A percentile compares a stretch with the other conserved stretches of the same genome.
phyloP scores from a whole-genome alignment of 2,329 filamentous ascomycete species.

The Didymella sp. region DNA sequence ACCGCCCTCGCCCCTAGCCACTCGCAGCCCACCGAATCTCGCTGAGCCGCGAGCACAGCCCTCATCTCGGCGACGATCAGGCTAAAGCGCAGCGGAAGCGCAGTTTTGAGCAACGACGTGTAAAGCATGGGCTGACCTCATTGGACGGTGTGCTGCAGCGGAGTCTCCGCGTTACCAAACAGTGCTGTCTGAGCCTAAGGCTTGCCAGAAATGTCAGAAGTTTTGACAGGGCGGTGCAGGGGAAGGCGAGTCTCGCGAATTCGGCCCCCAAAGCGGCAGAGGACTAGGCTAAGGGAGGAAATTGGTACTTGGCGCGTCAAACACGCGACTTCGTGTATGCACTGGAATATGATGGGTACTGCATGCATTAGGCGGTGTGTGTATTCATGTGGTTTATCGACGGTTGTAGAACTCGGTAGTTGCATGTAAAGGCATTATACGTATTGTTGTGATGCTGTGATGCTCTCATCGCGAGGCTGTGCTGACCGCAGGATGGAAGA shows the following conservation, averaged over 20 bases:
- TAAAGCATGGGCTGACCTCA: background rate
- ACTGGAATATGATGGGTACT: background rate
- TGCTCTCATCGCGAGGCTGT: constrained; percentile 23
- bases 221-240: constrained; percentile 23
- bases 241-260: constrained; percentile 27
- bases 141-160: background rate
- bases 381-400: too few relatives aligned
- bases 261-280: constrained; percentile 8
- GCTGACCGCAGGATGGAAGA: constrained; percentile 18
- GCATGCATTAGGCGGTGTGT: too few relatives aligned
- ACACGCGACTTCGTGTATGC: constrained; percentile 1
- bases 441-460: too few relatives aligned
- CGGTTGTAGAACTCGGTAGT: too few relatives aligned
- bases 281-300: constrained; percentile 7
- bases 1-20: constrained; percentile 17
- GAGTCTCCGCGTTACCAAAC: background rate
- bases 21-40: constrained; percentile 11
- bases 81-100: background rate
- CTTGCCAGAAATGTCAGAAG: background rate
- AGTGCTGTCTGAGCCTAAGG: background rate
- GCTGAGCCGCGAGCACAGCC: constrained; percentile 29
- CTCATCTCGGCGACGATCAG: constrained; percentile 22
- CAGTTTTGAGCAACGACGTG: constrained; percentile 1
- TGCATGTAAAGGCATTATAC: too few relatives aligned
- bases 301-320: constrained; percentile 7